Evolutionary conservation across 2,329 filamentous ascomycete genomes (phyloP), one percentile per base, ranked within the genome.

Genomic region (Trichoderma sp.): DNA sequence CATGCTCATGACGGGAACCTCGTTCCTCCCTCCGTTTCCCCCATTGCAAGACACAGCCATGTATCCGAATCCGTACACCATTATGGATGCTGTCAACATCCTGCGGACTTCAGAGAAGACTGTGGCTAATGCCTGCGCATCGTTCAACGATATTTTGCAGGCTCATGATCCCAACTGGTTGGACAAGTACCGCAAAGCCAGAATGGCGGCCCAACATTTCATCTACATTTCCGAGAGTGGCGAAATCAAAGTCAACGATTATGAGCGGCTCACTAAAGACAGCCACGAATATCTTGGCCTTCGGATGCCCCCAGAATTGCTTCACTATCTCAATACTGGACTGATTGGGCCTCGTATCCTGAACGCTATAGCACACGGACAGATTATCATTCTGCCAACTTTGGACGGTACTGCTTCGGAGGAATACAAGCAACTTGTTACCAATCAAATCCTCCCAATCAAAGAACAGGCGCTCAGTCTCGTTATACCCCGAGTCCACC

Each of bases 211-310:
- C 64, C 92, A 94, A 77, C 95, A 98, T 81, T 95, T 95, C 80
- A 91, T 97, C 53, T 90, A 95, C 77, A 90, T 97, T 75, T 89
- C 91, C 39, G 87, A 89, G 70, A 89, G 89, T n/a, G 96, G 96
- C 53, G 90, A 92, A 77, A 88, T 97, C 64, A 88, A 89, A 73
- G 92, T 94, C 18, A 86, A 93, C 76, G 91, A 95, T 76, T 88
- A 86, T 70, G 91, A 93, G 8, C 86, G 89, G 70, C 88, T 94
- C 24, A 95, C 96, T 2, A 88, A 88, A 60, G 95, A 98, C 79
- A 91, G 96, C 75, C 93, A 97, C 79, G 91, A 95, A 78, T 95
- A 98, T 79, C 89, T 98, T 73, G 94, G 94, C n/a, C 89, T 97
- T 72, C 92, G 95, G 73, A 86, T 99, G 6, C 94, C 96, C 0